Percentiles rank a stretch among this genome's conserved stretches.
phyloP scores from a whole-genome alignment of 768 basidiomycete species.

The Serendipita sp. region DNA sequence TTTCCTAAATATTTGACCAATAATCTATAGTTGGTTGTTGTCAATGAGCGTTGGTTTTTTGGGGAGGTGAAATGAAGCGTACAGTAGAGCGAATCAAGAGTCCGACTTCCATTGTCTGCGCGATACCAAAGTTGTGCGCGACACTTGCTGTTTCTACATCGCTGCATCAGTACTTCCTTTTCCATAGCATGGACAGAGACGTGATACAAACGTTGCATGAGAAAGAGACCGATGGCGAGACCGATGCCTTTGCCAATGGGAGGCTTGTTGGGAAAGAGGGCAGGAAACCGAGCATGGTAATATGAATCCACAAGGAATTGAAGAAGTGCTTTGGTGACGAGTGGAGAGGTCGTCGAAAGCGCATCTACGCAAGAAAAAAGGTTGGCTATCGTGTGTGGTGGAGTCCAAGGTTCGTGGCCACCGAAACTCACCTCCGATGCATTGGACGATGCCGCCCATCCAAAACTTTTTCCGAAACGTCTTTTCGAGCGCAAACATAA shows the following conservation, averaged over 20 bases:
- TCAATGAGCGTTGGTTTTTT: slow-evolving; percentile 1
- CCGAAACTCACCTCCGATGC: slow-evolving; percentile 1
- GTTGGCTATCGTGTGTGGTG: neutral
- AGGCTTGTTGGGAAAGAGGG: slow-evolving; percentile 23
- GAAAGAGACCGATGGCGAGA: slow-evolving; percentile 39
- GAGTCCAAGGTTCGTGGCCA: neutral
- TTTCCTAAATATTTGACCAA: slow-evolving; percentile 44
- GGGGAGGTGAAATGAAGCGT: slow-evolving; percentile 11
- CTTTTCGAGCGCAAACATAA: slow-evolving; percentile 7
- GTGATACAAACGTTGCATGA: slow-evolving; percentile 37
- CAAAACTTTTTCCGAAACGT: neutral
- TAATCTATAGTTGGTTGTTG: slow-evolving; percentile 17
- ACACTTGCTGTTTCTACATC: neutral
- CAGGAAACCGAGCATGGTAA: slow-evolving; percentile 23
- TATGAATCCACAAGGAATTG: slow-evolving; percentile 41
- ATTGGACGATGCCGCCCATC: slow-evolving; percentile 2
- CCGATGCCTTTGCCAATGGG: slow-evolving; percentile 45
- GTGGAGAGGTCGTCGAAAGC: slow-evolving; percentile 37
- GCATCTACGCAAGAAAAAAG: slow-evolving; percentile 22
- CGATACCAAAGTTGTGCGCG: slow-evolving; percentile 9
- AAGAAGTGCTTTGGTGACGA: slow-evolving; percentile 44
- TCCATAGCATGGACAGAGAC: slow-evolving; percentile 9
- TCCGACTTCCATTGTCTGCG: neutral
- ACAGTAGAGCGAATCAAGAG: slow-evolving; percentile 30
- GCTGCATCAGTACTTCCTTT: neutral